Base-by-base conservation (phyloP, 176 grass and related monocot species). In the Zoysia japonica region DNA sequence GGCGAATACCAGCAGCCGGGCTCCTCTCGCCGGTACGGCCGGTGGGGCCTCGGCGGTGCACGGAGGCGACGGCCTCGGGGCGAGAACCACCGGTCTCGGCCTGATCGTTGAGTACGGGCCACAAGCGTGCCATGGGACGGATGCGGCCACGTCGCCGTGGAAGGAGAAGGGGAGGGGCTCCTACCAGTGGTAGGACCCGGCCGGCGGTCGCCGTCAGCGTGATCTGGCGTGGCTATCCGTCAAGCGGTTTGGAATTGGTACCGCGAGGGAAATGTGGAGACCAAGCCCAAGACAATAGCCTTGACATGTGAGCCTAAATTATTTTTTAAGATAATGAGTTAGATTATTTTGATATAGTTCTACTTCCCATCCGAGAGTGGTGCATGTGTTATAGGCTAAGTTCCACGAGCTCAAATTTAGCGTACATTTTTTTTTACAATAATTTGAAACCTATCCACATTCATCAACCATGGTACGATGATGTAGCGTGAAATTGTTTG, bases 101-200 rank as follows among this genome's bases (percentile, higher is more conserved):
- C 42, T 19, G 77, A 36, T 43, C 64, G 13, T 10, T 8, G 71
- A 56, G 35, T 38, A 19, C 76, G 87, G n/a, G 71, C 87, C 87
- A 89, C 87, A 89, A 4, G 71, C 65, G 61, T 12, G 56, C 3
- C 77, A 14, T 70, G 87, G 87, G 77, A 47, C 39, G 63, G 71
- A 59, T 54, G 70, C 57, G 71, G 87, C 87, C 87, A 89, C 87
- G 82, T 89, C 77, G 77, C 76, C 41, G 9, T 41, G 13, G 46
- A 77, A 12, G 43, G 43, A 14, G 20, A 40, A 14, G 54, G 78
- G 64, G 5, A 12, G 54, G 20, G 1, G 74, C 9, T 46, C 42
- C 40, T 36, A 1, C 15, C 37, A 5, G 16, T 7, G 3, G 63
- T 68, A 50, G 65, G 77, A 46, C 77, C 77, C 6, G 0, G 43